A percentile compares a stretch with the other conserved stretches of the same genome.
phyloP scores from a whole-genome alignment of 768 basidiomycete genomes.

The Hygrophoropsis aurantiaca region DNA sequence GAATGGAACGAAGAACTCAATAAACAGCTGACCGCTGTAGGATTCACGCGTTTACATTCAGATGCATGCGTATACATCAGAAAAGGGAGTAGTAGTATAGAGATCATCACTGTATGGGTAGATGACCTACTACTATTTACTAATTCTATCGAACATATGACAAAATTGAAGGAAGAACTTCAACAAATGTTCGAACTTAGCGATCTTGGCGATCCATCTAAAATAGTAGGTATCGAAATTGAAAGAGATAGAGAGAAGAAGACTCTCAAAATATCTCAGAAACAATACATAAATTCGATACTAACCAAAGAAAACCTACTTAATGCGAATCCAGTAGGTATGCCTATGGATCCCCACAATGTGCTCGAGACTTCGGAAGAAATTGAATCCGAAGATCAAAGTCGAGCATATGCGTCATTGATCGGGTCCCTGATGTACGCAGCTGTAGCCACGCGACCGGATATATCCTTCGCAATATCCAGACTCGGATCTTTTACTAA shows the following conservation, averaged over 20 bases:
- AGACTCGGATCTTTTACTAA: conserved; percentile 30
- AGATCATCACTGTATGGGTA: conserved; percentile 35
- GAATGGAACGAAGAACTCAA: conserved; percentile 36
- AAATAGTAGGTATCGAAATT: conserved; percentile 38
- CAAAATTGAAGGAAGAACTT: conserved; percentile 27
- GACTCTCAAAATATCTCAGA: not conserved
- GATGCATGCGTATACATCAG: conserved; percentile 36
- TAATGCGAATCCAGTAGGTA: not conserved
- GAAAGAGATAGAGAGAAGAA: conserved; percentile 16
- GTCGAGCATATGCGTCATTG: conserved; percentile 21
- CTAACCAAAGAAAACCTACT: not conserved
- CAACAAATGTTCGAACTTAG: conserved; percentile 28
- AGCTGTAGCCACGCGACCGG: conserved; percentile 18
- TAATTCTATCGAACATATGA: conserved; percentile 5
- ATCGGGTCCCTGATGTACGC: conserved; percentile 23
- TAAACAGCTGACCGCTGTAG: conserved; percentile 23
- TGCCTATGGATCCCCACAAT: conserved; percentile 1
- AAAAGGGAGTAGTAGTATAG: conserved; percentile 4
- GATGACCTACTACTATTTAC: conserved; percentile 31
- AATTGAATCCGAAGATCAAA: too few relatives aligned
- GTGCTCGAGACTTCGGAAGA: conserved; percentile 8
- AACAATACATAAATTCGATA: not conserved
- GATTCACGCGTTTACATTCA: conserved; percentile 27
- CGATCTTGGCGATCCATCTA: conserved; percentile 31
- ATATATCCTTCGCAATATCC: conserved; percentile 24